Evolutionary conservation across 2,329 filamentous ascomycete genomes (phyloP).

Genomic region (Penicillium sp.): DNA sequence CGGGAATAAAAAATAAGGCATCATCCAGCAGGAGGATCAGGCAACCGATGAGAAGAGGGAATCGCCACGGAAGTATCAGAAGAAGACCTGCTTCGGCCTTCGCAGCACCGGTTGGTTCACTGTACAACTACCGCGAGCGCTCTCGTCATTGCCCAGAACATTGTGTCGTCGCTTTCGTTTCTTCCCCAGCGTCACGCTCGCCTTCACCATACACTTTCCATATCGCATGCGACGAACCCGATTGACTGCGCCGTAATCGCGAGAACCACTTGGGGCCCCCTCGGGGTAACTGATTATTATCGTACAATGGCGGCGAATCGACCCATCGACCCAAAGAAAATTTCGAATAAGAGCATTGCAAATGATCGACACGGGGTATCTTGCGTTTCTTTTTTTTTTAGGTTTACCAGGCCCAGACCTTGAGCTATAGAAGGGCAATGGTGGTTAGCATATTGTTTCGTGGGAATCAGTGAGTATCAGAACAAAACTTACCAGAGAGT

Average conservation of each 20-base stretch:
- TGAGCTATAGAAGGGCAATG: slow-evolving; percentile 62
- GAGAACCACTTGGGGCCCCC: slow-evolving; percentile 26
- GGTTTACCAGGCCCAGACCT: slow-evolving; percentile 80
- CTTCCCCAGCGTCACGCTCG: slow-evolving; percentile 26
- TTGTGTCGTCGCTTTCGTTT: slow-evolving; percentile 34
- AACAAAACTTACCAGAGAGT: slow-evolving; percentile 79
- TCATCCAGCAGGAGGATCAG: slow-evolving; percentile 24
- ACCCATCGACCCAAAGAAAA: slow-evolving; percentile 37
- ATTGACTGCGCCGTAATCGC: slow-evolving; percentile 34
- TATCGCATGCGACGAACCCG: slow-evolving; percentile 26
- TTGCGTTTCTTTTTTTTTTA: slow-evolving; percentile 33
- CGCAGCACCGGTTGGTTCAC: slow-evolving; percentile 4
- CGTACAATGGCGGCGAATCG: slow-evolving; percentile 46
- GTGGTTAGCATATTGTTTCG: slow-evolving; percentile 11
- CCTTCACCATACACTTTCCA: slow-evolving; percentile 28
- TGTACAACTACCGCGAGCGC: slow-evolving; percentile 10
- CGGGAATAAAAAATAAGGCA: slow-evolving; percentile 21
- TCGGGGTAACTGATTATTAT: slow-evolving; percentile 49
- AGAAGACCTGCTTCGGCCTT: background rate
- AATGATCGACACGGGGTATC: slow-evolving; percentile 43
- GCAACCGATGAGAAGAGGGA: slow-evolving; percentile 12
- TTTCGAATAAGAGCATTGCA: slow-evolving; percentile 43
- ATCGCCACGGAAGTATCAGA: slow-evolving; percentile 10
- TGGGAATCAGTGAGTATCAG: background rate
- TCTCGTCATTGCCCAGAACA: slow-evolving; percentile 26